phyloP scores from a whole-genome alignment of 495 filamentous ascomycete species.

The Aspergillus kassunensis region DNA sequence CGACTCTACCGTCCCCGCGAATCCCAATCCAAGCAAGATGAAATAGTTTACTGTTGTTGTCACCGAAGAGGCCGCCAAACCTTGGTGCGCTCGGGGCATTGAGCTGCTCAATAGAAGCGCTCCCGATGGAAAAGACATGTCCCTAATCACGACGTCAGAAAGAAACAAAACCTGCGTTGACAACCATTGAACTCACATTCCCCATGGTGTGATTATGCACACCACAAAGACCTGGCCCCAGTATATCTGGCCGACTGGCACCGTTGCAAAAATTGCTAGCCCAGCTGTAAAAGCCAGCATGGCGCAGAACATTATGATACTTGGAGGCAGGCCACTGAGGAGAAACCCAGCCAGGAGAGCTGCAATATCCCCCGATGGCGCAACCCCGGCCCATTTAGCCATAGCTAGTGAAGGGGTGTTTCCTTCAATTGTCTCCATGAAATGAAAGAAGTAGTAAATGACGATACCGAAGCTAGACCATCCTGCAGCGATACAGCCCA shows the following conservation, averaged over 20 bases:
- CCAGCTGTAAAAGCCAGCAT: slow-evolving; percentile 46
- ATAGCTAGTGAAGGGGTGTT: slow-evolving; percentile 43
- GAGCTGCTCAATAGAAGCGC: slow-evolving; percentile 57
- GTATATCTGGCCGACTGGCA: slow-evolving; percentile 49
- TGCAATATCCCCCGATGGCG: slow-evolving; percentile 45
- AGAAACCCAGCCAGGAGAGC: slow-evolving; percentile 46
- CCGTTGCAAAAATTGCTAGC: slow-evolving; percentile 41
- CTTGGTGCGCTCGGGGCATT: slow-evolving; percentile 57
- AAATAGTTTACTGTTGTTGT: slow-evolving; percentile 59
- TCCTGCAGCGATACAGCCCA: slow-evolving; percentile 33
- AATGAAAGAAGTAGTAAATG: slow-evolving; percentile 55
- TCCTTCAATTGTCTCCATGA: slow-evolving; percentile 47
- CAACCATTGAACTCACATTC: too few species aligned
- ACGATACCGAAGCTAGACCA: slow-evolving; percentile 43
- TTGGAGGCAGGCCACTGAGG: slow-evolving; percentile 34
- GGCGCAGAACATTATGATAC: slow-evolving; percentile 48
- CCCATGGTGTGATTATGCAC: slow-evolving; percentile 53
- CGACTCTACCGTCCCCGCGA: slow-evolving; percentile 57
- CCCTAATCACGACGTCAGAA: too few species aligned
- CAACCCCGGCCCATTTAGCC: slow-evolving; percentile 43
- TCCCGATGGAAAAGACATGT: slow-evolving; percentile 57
- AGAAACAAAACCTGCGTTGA: too few species aligned
- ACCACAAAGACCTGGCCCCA: slow-evolving; percentile 59
- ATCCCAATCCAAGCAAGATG: slow-evolving; percentile 55
- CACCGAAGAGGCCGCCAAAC: slow-evolving; percentile 56